Evolutionary conservation across 1,284 basidiomycete genomes (phyloP).

Genomic region (Pascua sp.): DNA sequence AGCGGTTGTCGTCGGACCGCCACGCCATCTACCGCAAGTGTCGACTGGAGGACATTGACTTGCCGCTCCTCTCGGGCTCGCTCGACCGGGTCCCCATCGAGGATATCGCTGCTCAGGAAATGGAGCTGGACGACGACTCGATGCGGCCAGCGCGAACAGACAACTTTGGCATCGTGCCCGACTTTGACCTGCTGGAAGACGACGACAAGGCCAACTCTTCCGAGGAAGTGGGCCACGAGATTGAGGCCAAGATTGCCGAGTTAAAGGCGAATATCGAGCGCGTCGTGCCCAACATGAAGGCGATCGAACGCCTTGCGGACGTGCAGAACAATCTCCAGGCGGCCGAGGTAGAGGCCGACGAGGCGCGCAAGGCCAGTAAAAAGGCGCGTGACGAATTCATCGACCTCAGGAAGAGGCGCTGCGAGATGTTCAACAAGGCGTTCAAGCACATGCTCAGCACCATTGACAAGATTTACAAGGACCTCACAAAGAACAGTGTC

Average conservation of each 20-base stretch:
- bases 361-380: constrained; percentile 71
- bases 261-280: constrained; percentile 80
- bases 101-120: constrained; percentile 73
- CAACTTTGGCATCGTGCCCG: constrained; percentile 86
- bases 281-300: constrained; percentile 95
- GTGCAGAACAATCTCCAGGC: constrained; percentile 65
- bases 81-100: constrained; percentile 83
- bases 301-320: constrained; percentile 89
- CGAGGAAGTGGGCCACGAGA: constrained; percentile 64
- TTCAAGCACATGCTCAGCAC: constrained; percentile 92
- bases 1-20: constrained; percentile 79
- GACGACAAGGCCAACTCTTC: constrained; percentile 76
- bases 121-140: constrained; percentile 68
- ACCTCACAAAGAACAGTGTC: constrained; percentile 89
- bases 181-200: constrained; percentile 76
- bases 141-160: constrained; percentile 67
- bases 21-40: constrained; percentile 86
- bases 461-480: constrained; percentile 96
- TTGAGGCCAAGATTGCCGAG: constrained; percentile 72
- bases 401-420: constrained; percentile 78
- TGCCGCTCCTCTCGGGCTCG: constrained; percentile 71
- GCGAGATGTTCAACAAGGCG: constrained; percentile 90
- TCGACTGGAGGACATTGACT: constrained; percentile 83
- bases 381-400: constrained; percentile 85
- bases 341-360: constrained; percentile 58